phyloP scores from a whole-genome alignment of 2,329 filamentous ascomycete species.

The Gliomastix tumulicola region DNA sequence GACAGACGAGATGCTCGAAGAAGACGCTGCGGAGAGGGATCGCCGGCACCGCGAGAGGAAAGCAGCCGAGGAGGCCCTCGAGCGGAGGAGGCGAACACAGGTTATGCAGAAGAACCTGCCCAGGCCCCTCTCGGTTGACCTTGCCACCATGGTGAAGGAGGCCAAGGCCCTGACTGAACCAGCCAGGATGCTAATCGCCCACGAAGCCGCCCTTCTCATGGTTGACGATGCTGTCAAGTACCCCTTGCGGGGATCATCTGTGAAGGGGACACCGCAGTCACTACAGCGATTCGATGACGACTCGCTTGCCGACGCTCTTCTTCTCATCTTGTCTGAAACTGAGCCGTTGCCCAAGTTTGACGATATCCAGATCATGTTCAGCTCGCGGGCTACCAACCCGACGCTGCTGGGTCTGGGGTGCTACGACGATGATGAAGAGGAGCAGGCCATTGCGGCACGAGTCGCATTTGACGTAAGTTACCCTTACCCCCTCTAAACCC shows the following conservation, averaged over 20 bases:
- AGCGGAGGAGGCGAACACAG: slow-evolving; percentile 78
- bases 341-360: slow-evolving; percentile 40
- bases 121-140: slow-evolving; percentile 65
- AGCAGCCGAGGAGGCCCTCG: slow-evolving; percentile 67
- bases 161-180: slow-evolving; percentile 56
- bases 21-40: slow-evolving; percentile 67
- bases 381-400: slow-evolving; percentile 43
- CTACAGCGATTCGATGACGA: slow-evolving; percentile 64
- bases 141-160: slow-evolving; percentile 58
- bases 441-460: slow-evolving; percentile 55
- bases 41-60: slow-evolving; percentile 66
- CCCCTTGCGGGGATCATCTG: slow-evolving; percentile 59
- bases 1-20: slow-evolving; percentile 42
- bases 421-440: slow-evolving; percentile 70
- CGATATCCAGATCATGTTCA: slow-evolving; percentile 46
- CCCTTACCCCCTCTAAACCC: not conserved
- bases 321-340: slow-evolving; percentile 68
- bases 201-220: slow-evolving; percentile 73
- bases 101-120: slow-evolving; percentile 85
- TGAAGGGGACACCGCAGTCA: slow-evolving; percentile 53
- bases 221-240: slow-evolving; percentile 74
- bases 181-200: slow-evolving; percentile 62
- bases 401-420: slow-evolving; percentile 74
- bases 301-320: slow-evolving; percentile 65
- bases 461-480: slow-evolving; percentile 65